Evolutionary conservation across 2,329 filamentous ascomycete genomes (phyloP), one percentile per base, ranked within the genome.

Genomic region (Scytalidium sp.): DNA sequence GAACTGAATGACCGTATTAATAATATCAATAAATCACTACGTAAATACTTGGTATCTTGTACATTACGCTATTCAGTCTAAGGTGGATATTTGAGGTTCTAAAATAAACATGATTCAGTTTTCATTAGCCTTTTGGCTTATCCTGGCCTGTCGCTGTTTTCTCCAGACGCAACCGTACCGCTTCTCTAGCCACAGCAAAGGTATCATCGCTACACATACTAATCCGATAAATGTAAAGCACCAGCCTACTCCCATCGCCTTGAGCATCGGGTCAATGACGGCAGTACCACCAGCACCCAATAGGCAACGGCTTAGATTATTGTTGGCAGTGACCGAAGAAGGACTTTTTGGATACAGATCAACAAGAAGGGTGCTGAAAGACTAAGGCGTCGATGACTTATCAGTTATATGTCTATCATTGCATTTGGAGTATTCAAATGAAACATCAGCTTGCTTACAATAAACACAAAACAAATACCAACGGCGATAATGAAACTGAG

Each of bases 191-290:
- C 43, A 52, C 13, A 44, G 19, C 21, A 39, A 23, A 3, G 22
- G 15, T 17, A 43, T 23, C 25, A 32, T 40, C 6, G 29, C 23
- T 6, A 43, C 10, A 29, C 40, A 49, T 7, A 49, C 15, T 2
- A 20, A 25, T 13, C 19, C 50, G 41, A 55, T 50, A 17, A 50
- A 11, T 10, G 54, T 52, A 23, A 54, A 56, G 19, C 46, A 52
- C 52, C 52, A 56, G 3, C 52, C 54, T 13, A 49, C 39, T 7
- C 52, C 52, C 17, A 56, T 25, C 5, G 25, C 43, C 43, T 50
- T 42, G 25, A 55, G 41, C n/a, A 56, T 23, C 22, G 47, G 23
- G 19, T 49, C 27, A 23, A 51, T 19, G 20, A 54, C 32, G 13
- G 46, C 42, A 13, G 46, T 13, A 6, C 49, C 45, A 11, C 40